Evolutionary conservation across 495 filamentous ascomycete species (phyloP).

Genomic region (Penicillium steckii): DNA sequence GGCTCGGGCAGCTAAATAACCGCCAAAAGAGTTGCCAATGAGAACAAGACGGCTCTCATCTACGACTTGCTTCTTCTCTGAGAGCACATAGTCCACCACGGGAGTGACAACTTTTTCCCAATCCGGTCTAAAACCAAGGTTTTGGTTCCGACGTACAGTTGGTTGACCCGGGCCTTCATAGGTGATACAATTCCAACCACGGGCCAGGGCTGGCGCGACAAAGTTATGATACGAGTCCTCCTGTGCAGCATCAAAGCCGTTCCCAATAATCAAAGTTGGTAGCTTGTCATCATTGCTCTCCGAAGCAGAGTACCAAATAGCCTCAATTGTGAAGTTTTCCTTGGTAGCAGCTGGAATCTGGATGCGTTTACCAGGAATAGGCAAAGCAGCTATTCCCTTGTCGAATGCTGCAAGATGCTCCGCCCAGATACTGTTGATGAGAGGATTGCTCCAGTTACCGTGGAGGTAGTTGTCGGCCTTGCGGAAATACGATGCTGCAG

Average conservation of each 20-base stretch:
- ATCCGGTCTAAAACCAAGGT: constrained; percentile 45
- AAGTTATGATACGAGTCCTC: constrained; percentile 43
- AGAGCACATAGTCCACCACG: constrained; percentile 38
- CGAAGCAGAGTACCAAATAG: background rate
- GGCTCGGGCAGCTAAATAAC: constrained; percentile 34
- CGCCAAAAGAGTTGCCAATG: constrained; percentile 38
- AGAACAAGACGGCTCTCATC: constrained; percentile 20
- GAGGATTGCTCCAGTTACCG: constrained; percentile 28
- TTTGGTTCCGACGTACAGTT: constrained; percentile 41
- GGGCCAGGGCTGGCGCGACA: constrained; percentile 31
- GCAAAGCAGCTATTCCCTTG: constrained; percentile 36
- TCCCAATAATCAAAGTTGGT: constrained; percentile 6
- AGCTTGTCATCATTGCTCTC: background rate
- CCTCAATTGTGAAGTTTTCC: background rate
- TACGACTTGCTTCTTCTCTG: constrained; percentile 19
- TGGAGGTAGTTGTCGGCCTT: constrained; percentile 44
- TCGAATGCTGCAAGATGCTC: constrained; percentile 49
- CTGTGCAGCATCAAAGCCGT: constrained; percentile 38
- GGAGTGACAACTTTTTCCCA: constrained; percentile 49
- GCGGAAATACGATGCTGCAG: constrained; percentile 35
- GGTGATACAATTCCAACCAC: constrained; percentile 46
- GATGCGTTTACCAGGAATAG: constrained; percentile 35
- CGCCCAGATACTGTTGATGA: constrained; percentile 41
- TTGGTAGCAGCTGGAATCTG: background rate
- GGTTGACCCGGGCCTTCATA: constrained; percentile 53